phyloP scores from a whole-genome alignment of 1,139 yeast genomes.

The Candida pseudoviswanathii region DNA sequence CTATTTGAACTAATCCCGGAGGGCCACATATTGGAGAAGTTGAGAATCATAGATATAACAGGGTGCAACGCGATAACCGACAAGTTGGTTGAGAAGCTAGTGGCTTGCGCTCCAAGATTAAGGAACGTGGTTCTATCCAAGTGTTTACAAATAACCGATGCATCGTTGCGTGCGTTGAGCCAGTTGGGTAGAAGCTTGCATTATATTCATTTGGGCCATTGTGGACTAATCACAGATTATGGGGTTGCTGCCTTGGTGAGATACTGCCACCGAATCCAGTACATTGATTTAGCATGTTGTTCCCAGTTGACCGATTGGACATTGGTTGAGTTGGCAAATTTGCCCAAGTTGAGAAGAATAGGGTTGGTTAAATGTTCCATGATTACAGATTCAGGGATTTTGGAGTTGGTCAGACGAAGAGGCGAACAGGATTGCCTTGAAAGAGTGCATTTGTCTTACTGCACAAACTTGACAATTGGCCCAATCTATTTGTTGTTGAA shows the following conservation, averaged over 20 bases:
- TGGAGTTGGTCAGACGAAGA: constrained; percentile 73
- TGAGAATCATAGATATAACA: constrained; percentile 84
- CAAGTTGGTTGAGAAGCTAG: constrained; percentile 71
- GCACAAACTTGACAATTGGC: constrained; percentile 75
- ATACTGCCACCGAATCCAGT: constrained; percentile 82
- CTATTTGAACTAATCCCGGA: constrained; percentile 53
- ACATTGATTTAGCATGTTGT: constrained; percentile 95
- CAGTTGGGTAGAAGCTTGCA: constrained; percentile 81
- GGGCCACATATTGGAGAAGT: constrained; percentile 45
- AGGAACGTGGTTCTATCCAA: constrained; percentile 89
- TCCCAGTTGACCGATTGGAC: constrained; percentile 86
- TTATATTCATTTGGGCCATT: constrained; percentile 92
- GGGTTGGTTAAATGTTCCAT: constrained; percentile 91
- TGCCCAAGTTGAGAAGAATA: constrained; percentile 84
- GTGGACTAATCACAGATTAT: constrained; percentile 84
- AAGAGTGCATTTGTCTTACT: constrained; percentile 90
- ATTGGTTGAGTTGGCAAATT: constrained; percentile 70
- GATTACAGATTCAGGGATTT: constrained; percentile 84
- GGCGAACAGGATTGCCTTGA: constrained; percentile 78
- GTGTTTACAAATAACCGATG: constrained; percentile 86
- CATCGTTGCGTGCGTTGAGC: constrained; percentile 71
- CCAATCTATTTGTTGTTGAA: constrained; percentile 73
- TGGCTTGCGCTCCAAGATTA: constrained; percentile 76
- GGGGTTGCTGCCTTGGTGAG: constrained; percentile 79
- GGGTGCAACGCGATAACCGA: constrained; percentile 85